A percentile compares a stretch with the other conserved stretches of the same genome.
phyloP scores from a whole-genome alignment of 345 rosid species.

The Lepidium aucheri region DNA sequence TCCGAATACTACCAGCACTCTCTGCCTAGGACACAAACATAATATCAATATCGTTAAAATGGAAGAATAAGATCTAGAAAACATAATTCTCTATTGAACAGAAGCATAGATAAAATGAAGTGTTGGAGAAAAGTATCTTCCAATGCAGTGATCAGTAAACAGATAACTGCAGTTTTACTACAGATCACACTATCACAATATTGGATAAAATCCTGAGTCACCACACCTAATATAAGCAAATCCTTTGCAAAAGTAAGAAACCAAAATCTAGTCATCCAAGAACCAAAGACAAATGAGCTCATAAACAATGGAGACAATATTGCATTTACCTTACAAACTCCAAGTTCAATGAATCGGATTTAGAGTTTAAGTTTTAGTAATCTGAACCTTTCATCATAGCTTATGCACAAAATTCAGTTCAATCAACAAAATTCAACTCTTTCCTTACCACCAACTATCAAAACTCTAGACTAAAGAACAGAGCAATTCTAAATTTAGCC shows the following conservation, averaged over 20 bases:
- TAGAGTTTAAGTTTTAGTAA: background rate
- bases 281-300: background rate
- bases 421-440: background rate
- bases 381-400: background rate
- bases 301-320: background rate
- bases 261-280: background rate
- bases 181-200: background rate
- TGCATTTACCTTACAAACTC: background rate
- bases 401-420: background rate
- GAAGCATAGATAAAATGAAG: background rate
- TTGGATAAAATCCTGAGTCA: too few relatives aligned
- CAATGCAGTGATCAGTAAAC: constrained; percentile 2
- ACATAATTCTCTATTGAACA: background rate
- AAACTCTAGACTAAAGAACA: background rate
- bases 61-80: background rate
- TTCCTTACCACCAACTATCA: background rate
- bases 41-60: background rate
- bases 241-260: background rate
- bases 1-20: constrained; percentile 75
- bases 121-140: background rate
- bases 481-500: background rate
- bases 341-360: background rate
- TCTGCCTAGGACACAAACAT: constrained; percentile 56
- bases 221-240: background rate
- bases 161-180: background rate